Evolutionary conservation across 2,329 filamentous ascomycete genomes (phyloP).

Genomic region (Phaeosphaeriaceae sp.): DNA sequence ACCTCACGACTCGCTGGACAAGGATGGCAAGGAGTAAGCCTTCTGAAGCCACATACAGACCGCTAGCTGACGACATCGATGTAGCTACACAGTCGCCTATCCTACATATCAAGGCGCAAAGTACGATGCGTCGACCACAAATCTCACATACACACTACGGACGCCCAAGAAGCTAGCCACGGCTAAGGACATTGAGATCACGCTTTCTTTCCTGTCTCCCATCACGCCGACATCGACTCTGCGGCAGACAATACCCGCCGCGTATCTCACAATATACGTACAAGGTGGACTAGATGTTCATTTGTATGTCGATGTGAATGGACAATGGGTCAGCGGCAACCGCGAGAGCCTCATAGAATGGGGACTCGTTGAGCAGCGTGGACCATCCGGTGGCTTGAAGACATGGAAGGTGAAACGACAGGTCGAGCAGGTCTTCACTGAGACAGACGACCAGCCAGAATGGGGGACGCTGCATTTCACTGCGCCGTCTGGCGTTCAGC

Average conservation of each 20-base stretch:
- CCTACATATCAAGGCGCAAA: constrained; percentile 66
- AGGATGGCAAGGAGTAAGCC: constrained; percentile 49
- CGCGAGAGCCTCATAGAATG: constrained; percentile 73
- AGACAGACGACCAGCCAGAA: constrained; percentile 75
- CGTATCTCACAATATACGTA: constrained; percentile 76
- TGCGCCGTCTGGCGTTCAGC: constrained; percentile 69
- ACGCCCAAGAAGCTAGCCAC: constrained; percentile 44
- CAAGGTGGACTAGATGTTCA: constrained; percentile 65
- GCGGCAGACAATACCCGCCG: constrained; percentile 81
- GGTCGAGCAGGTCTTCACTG: constrained; percentile 74
- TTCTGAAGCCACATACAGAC: neutral
- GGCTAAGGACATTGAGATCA: constrained; percentile 59
- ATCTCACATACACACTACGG: constrained; percentile 69
- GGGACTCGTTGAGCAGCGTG: constrained; percentile 61
- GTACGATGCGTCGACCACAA: constrained; percentile 75
- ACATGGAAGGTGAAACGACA: constrained; percentile 70
- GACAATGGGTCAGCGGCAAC: constrained; percentile 82
- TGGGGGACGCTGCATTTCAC: constrained; percentile 85
- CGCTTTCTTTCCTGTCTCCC: constrained; percentile 74
- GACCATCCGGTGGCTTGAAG: constrained; percentile 58
- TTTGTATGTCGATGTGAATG: constrained; percentile 58
- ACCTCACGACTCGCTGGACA: constrained; percentile 67
- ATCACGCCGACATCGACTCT: constrained; percentile 83
- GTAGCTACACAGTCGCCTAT: constrained; percentile 63
- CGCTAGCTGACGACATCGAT: constrained; percentile 2